Percentiles rank a stretch among this genome's conserved stretches.
Evolutionary conservation across 2,329 filamentous ascomycete genomes (phyloP).

Genomic region (Diplodia scrobiculata): DNA sequence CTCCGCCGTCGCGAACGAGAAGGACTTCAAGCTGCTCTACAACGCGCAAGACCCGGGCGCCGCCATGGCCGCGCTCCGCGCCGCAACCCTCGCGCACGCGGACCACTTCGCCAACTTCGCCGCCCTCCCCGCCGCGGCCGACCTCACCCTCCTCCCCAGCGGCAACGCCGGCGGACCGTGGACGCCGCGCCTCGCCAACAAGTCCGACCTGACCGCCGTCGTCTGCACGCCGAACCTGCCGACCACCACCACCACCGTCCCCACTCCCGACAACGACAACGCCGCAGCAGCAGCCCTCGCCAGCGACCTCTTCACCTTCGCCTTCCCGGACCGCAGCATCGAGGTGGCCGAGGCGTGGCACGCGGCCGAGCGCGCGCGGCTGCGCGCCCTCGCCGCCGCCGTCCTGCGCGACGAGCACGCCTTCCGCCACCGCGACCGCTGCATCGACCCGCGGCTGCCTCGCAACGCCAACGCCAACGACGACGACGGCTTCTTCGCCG

Average conservation of each 20-base stretch:
- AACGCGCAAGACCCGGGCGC: too few species aligned
- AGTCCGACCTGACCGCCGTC: neutral
- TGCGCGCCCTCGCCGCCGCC: neutral
- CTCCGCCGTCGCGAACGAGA: neutral
- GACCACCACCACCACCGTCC: too few species aligned
- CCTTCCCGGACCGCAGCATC: neutral
- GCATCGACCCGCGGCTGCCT: too few species aligned
- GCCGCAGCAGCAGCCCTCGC: too few species aligned
- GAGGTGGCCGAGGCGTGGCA: neutral
- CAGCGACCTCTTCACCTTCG: neutral
- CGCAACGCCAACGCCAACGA: neutral
- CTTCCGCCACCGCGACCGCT: neutral
- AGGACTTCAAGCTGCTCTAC: neutral
- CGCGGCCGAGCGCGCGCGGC: neutral
- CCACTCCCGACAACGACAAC: neutral
- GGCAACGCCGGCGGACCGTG: neutral
- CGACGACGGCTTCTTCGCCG: too few species aligned
- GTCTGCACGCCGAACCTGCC: too few species aligned
- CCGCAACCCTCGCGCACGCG: neutral
- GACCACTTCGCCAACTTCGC: neutral
- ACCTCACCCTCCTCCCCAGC: too few species aligned
- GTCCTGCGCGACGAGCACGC: neutral
- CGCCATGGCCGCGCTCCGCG: too few species aligned
- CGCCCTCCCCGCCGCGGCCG: neutral
- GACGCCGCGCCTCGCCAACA: neutral